phyloP scores from a whole-genome alignment of 257 asterid genomes.

The Solanum sejunctum region DNA sequence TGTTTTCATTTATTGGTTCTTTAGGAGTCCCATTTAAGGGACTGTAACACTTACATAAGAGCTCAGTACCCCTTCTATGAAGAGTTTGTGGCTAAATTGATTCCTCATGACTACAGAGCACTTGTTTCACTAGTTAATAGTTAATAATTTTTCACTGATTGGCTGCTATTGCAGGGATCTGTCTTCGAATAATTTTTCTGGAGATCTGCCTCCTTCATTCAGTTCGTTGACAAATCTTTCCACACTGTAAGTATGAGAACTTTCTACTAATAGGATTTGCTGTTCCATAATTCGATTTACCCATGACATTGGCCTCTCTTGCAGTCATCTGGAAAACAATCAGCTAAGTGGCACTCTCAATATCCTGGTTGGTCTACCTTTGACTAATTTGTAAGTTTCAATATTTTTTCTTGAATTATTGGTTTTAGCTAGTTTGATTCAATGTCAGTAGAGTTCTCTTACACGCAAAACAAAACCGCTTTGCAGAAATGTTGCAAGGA shows the following conservation, averaged over 20 bases:
- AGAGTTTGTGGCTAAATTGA: neutral
- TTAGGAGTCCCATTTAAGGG: neutral
- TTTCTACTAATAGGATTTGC: neutral
- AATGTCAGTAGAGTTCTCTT: neutral
- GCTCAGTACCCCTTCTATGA: neutral
- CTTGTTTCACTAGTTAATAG: neutral
- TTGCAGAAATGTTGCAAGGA: slow-evolving; percentile 88
- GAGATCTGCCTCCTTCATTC: slow-evolving; percentile 80
- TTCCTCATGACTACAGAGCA: neutral
- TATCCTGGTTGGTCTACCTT: slow-evolving; percentile 57
- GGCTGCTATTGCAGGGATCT: slow-evolving; percentile 53
- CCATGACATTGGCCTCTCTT: slow-evolving; percentile 10
- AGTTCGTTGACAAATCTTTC: slow-evolving; percentile 67
- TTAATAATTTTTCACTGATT: slow-evolving; percentile 3
- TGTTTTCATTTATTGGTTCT: neutral
- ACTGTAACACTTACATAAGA: neutral
- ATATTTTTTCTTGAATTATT: neutral
- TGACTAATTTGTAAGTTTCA: slow-evolving; percentile 64
- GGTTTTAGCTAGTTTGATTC: neutral
- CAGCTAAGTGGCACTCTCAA: slow-evolving; percentile 72
- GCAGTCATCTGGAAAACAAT: slow-evolving; percentile 73
- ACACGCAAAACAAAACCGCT: neutral
- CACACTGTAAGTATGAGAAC: slow-evolving; percentile 57
- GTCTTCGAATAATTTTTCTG: slow-evolving; percentile 73
- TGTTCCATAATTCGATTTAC: slow-evolving; percentile 7